Evolutionary conservation across 768 basidiomycete genomes (phyloP), one percentile per base, ranked within the genome.

Genomic region (Boletus vermiculosoides): DNA sequence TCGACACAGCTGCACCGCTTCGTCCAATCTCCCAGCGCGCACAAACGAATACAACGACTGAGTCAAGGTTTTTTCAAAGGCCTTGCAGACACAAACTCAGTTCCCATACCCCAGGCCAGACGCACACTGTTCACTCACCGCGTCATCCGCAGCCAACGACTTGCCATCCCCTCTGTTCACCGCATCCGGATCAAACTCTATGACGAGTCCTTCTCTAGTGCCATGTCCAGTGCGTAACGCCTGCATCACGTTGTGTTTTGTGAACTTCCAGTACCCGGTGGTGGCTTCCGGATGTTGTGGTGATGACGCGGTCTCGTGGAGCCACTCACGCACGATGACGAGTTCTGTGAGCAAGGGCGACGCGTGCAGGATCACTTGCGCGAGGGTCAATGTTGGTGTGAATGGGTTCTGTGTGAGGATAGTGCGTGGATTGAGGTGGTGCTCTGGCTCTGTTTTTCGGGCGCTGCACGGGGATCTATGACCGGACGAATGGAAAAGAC

Each of bases 321-420:
- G 78, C 92, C 92, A 94, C 69, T 93, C 90, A n/a, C 89, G 83
- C 9, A 93, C 85, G 44, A 89, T 84, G 45, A 90, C 78, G 53
- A 93, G 88, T 58, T 92, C 92, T 0, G 82, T 73, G 36, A 93
- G 83, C 2, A 87, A 77, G 0, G 83, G 83, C 0, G 86, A 90
- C 4, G 82, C 73, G 47, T 81, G 73, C 78, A 94, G 80, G 50
- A 91, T 82, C 3, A 84, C 80, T 66, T 91, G 86, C 0, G 88
- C 88, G 28, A 94, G 80, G 0, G 85, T 85, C 5, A 84, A 80
- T 0, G 88, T 85, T 0, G 93, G 91, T 0, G 88, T 89, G 72
- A 93, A 94, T 0, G 92, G 90, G 66, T 95, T 94, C 60, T 82
- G 74, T 2, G 78, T 65, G 37, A 93, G 77, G 11, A 92, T 72